phyloP scores from a whole-genome alignment of 257 asterid genomes.

The Thymus quinquecostatus region DNA sequence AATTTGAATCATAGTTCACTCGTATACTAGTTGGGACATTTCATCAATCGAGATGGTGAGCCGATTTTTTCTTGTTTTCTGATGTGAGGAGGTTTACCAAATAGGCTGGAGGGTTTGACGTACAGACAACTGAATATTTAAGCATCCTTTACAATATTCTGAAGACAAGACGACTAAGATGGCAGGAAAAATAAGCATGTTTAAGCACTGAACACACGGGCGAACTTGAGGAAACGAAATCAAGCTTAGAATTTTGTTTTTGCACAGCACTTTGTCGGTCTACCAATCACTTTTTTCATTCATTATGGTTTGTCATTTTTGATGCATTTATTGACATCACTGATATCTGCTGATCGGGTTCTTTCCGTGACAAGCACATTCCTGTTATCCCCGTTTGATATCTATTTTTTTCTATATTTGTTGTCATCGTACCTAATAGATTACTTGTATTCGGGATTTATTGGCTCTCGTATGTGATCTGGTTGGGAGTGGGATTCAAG shows the following conservation, averaged over 20 bases:
- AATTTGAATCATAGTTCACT: constrained; percentile 4
- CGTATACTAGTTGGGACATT: background rate
- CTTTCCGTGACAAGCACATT: no score
- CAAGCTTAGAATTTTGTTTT: background rate
- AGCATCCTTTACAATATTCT: no score
- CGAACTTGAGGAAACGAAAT: constrained; percentile 5
- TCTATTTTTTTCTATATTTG: background rate
- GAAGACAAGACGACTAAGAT: background rate
- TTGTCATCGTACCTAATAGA: background rate
- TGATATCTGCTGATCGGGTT: constrained; percentile 15
- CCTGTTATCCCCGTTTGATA: no score
- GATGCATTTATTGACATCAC: background rate
- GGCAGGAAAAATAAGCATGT: constrained; percentile 5
- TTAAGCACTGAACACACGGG: background rate
- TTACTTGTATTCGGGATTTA: constrained; percentile 3
- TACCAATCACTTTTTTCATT: background rate
- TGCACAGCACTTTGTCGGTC: background rate
- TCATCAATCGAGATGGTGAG: background rate
- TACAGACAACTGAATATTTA: no score
- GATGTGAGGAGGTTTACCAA: background rate
- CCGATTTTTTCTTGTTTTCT: background rate
- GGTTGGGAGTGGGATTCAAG: constrained; percentile 14
- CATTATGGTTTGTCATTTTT: background rate
- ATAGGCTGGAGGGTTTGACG: background rate
- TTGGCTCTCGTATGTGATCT: constrained; percentile 20